Evolutionary conservation across 345 rosid genomes (phyloP), one percentile per base, ranked within the genome.

Genomic region (Mercurialis annua): DNA sequence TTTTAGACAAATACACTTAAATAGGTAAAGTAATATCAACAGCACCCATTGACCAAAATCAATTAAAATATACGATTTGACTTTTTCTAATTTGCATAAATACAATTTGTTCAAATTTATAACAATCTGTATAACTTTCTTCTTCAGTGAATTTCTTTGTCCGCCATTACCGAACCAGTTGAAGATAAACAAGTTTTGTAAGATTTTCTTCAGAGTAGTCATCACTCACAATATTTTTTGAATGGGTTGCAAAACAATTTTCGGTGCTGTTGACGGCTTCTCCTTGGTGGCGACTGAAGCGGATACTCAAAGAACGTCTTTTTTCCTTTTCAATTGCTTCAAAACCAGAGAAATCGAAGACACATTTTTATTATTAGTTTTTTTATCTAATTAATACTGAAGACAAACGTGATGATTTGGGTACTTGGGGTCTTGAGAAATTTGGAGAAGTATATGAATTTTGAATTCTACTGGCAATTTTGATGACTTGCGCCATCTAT

Each of bases 201-300:
- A n/a, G n/a, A n/a, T n/a, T n/a, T n/a, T n/a, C n/a, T n/a, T n/a
- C n/a, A n/a, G n/a, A n/a, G n/a, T n/a, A n/a, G 78, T 84, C 64
- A 94, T 83, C 14, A 84, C 83, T 66, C 97, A 96, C 20, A 90
- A 91, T 66, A 91, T 90, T 69, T 90, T 90, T 43, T 71, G 80
- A 57, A 93, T 93, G 73, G 97, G 97, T 61, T 87, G 88, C 80
- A 93, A 70, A 38, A 89, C 83, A 58, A 90, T 83, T 79, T 91
- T 90, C 26, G 96, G 83, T 5, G 84, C 86, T 50, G 69, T 69
- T 12, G 88, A 84, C 31, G 87, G 82, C 66, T 85, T 93, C 82
- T 85, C 90, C 0, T 96, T 66, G 9, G 88, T 77, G 58, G 84
- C 85, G 23, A 76, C 82, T 44, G 90, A 84, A 68, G 89, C 89